phyloP scores from a whole-genome alignment of 2,329 filamentous ascomycete genomes.

The Phyllosticta capitalensis region DNA sequence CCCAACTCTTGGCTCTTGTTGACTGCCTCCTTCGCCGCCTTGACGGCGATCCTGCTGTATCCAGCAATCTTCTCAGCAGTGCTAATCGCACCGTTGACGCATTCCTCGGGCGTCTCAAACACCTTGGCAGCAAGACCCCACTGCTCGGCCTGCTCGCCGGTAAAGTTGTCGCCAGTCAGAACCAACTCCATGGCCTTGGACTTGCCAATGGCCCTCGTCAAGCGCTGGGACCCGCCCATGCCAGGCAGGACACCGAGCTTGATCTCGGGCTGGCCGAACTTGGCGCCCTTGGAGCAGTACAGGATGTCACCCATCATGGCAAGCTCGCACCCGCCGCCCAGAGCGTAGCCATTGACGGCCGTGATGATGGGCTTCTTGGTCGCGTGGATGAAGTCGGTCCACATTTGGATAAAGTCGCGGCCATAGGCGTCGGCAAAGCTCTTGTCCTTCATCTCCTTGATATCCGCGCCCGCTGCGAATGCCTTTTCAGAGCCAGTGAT shows the following conservation, averaged over 20 bases:
- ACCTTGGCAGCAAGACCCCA: conserved; percentile 85
- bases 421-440: conserved; percentile 84
- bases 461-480: conserved; percentile 81
- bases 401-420: conserved; percentile 86
- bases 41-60: conserved; percentile 76
- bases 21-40: conserved; percentile 93
- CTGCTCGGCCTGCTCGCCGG: conserved; percentile 70
- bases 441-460: conserved; percentile 96
- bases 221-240: conserved; percentile 79
- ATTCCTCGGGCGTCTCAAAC: conserved; percentile 69
- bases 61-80: conserved; percentile 85
- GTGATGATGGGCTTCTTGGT: conserved; percentile 92
- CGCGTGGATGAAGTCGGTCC: conserved; percentile 74
- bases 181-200: conserved; percentile 38
- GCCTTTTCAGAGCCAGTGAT: conserved; percentile 83
- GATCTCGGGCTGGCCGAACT: conserved; percentile 95
- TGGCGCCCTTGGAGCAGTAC: conserved; percentile 77
- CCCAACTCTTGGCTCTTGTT: conserved; percentile 95
- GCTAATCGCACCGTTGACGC: conserved; percentile 70
- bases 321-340: conserved; percentile 92
- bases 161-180: conserved; percentile 55
- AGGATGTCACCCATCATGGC: conserved; percentile 96
- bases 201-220: conserved; percentile 57
- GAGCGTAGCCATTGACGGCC: conserved; percentile 86
- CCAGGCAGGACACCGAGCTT: conserved; percentile 90